Conservation (phyloP, 306 rosid species). For the Glycyrrhiza uralensis region DNA sequence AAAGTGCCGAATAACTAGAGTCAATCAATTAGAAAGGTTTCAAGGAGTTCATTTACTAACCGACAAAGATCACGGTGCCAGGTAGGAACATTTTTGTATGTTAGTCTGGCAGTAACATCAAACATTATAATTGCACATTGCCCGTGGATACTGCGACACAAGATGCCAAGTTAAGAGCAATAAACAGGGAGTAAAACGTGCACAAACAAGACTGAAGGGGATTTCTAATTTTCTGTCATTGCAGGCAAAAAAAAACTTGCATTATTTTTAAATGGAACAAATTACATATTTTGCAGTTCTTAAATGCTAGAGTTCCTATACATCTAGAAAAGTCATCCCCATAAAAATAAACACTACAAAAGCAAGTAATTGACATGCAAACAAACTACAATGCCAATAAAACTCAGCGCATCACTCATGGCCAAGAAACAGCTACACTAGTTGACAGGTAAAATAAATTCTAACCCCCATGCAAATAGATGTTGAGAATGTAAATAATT, state of each 20-base stretch:
- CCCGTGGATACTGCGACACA: conserved; percentile 61
- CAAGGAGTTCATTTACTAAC: conserved; percentile 16
- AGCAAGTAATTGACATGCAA: background rate
- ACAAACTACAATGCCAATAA: background rate
- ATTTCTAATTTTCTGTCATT: no score
- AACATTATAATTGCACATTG: conserved; percentile 84
- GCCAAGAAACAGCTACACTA: background rate
- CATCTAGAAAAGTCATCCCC: background rate
- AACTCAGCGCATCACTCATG: background rate
- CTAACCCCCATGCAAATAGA: background rate
- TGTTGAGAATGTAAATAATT: background rate
- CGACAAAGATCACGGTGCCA: conserved; percentile 84
- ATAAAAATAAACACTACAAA: background rate
- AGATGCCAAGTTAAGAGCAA: background rate
- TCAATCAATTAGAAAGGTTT: background rate
- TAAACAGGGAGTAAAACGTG: background rate
- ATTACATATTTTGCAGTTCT: background rate
- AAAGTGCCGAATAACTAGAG: background rate
- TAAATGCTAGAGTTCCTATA: background rate
- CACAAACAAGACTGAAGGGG: no score
- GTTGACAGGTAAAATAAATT: background rate
- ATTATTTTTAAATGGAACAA: background rate
- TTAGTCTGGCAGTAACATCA: conserved; percentile 69
- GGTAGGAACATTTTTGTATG: conserved; percentile 77
- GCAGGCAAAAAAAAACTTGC: background rate